Percentiles rank a stretch among this genome's conserved stretches.
phyloP scores from a whole-genome alignment of 2,329 filamentous ascomycete genomes.

The Beauveria scarabaeidicola region DNA sequence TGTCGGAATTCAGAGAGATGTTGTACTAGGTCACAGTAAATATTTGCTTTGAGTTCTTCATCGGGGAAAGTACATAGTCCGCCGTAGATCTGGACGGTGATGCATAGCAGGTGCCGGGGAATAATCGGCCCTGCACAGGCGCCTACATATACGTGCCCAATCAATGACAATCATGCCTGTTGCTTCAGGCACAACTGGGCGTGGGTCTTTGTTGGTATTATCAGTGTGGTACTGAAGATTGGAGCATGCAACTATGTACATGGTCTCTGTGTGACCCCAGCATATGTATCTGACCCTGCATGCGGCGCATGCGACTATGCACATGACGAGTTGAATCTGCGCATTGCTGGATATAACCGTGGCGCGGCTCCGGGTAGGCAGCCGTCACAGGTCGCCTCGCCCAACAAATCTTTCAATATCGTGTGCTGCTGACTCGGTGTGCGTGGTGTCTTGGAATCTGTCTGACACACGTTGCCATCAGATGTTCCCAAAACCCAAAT shows the following conservation, averaged over 20 bases:
- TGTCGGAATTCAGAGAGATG: too few relatives aligned
- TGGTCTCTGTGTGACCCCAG: not conserved
- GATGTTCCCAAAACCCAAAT: not conserved
- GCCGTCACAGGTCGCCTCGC: not conserved
- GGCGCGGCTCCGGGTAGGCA: not conserved
- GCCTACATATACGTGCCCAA: not conserved
- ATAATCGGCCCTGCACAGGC: not conserved
- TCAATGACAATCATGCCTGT: not conserved
- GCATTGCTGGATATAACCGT: not conserved
- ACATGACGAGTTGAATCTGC: not conserved
- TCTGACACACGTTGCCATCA: not conserved
- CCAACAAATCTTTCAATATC: not conserved
- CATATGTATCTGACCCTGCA: conserved; percentile 8
- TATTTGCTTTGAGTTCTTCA: not conserved
- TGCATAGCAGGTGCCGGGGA: not conserved
- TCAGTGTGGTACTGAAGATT: not conserved
- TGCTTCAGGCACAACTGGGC: not conserved
- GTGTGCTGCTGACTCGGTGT: not conserved
- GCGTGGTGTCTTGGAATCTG: not conserved
- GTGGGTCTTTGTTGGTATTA: not conserved
- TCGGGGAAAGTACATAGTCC: not conserved
- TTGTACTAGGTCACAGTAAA: too few relatives aligned
- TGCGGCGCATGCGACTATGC: not conserved
- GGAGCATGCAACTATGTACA: not conserved
- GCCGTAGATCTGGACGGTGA: not conserved